Evolutionary conservation across 1,284 basidiomycete species (phyloP), one percentile per base, ranked within the genome.

Genomic region (Moesziomyces sp.): DNA sequence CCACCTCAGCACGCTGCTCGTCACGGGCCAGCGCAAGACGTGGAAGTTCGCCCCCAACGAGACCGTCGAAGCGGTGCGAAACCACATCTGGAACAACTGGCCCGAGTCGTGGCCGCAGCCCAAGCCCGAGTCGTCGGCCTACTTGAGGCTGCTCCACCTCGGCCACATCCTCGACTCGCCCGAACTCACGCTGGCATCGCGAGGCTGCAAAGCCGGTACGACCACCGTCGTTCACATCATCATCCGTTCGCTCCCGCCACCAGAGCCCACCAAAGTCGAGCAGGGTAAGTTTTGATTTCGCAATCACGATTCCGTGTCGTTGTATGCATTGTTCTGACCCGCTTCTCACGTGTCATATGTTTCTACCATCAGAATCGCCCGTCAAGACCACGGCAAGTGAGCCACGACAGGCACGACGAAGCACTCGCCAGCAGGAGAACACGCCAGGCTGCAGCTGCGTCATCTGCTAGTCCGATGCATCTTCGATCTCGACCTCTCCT

Each of bases 101-200:
- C 69, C 69, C 21, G 40, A 55, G 9, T 47, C 57, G 3, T 72
- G 69, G 69, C 69, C 63, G 1, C 69, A 72, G 43, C 69, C 69
- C 16, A 61, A 47, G 35, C 69, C 69, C 9, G 63, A 61, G 13
- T 72, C 69, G 14, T 51, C 54, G 14, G 52, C 55, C 18, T 63
- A 65, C 42, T 24, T 72, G 18, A 52, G 69, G 45, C 44, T 72
- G 9, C 52, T 72, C 3, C 69, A 72, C 42, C 63, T 72, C 30
- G 69, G 69, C n/a, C 69, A 72, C 49, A 67, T 72, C 16, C 55
- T 72, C 24, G 69, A 72, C 38, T 35, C 51, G 16, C 59, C 69
- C 19, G 13, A 53, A 2, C 53, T 58, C 18, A 66, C 62, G 4
- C 63, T 72, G 13, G 69, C 69, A 18, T 66, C 58, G 2, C 46